A percentile compares a stretch with the other conserved stretches of the same genome.
Conservation (phyloP, 1,284 basidiomycete genomes). For the Boletus semigastroideus region DNA sequence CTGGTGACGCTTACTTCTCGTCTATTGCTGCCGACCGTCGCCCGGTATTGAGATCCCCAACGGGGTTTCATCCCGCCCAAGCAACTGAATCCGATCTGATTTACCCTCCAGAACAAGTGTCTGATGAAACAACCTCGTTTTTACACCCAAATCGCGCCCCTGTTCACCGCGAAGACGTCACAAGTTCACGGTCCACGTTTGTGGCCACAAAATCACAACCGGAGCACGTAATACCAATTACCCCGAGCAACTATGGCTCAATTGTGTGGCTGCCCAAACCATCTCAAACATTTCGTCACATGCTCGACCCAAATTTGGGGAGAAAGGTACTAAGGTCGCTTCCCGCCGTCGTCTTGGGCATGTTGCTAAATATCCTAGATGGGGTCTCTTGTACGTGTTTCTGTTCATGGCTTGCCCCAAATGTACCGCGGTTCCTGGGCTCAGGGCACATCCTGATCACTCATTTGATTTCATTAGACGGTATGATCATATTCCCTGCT, state of each 20-base stretch:
- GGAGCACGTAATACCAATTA: slow-evolving; percentile 7
- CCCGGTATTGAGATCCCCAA: background rate
- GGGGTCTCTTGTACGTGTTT: slow-evolving; percentile 80
- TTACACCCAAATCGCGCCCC: slow-evolving; percentile 16
- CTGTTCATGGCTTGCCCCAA: background rate
- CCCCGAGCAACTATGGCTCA: slow-evolving; percentile 14
- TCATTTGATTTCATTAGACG: slow-evolving; percentile 45
- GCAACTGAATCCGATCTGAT: background rate
- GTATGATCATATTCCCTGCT: slow-evolving; percentile 91
- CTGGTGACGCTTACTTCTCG: slow-evolving; percentile 5
- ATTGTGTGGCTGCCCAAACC: slow-evolving; percentile 9
- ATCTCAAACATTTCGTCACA: slow-evolving; percentile 6
- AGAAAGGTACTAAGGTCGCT: slow-evolving; percentile 50
- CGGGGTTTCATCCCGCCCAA: background rate
- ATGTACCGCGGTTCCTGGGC: background rate
- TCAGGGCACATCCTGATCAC: slow-evolving; percentile 3
- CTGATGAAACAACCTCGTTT: slow-evolving; percentile 24
- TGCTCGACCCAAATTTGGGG: slow-evolving; percentile 22
- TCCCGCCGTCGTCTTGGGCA: slow-evolving; percentile 86
- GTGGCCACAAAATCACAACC: slow-evolving; percentile 7
- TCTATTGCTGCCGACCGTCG: background rate
- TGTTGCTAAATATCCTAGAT: slow-evolving; percentile 89
- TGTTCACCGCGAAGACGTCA: slow-evolving; percentile 4
- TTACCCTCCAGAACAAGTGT: slow-evolving; percentile 1
- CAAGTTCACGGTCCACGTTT: background rate